Evolutionary conservation across 2,329 filamentous ascomycete species (phyloP).

Genomic region (Pseudogymnoascus sp.): DNA sequence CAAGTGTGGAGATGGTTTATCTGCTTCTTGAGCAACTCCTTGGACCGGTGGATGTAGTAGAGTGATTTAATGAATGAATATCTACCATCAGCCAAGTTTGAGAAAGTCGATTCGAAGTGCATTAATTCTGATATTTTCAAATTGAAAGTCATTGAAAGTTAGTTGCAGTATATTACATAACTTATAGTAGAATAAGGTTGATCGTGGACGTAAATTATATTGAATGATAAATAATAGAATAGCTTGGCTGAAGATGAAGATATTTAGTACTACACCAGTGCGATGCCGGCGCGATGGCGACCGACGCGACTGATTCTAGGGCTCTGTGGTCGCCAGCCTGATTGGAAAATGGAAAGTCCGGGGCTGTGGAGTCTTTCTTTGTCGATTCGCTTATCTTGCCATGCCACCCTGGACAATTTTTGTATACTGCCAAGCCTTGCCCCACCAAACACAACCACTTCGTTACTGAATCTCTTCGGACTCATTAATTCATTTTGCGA

Average conservation of each 20-base stretch:
- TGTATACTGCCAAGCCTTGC: background rate
- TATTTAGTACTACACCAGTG: background rate
- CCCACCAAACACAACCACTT: conserved; percentile 9
- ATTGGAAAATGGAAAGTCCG: background rate
- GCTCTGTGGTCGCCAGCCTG: background rate
- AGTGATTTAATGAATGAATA: background rate
- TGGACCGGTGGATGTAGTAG: background rate
- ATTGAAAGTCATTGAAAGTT: background rate
- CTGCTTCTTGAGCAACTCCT: conserved; percentile 1
- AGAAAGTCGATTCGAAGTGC: background rate
- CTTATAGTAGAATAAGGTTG: background rate
- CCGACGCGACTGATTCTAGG: background rate
- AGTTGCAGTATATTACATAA: background rate
- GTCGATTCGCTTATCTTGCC: conserved; percentile 9
- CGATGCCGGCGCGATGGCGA: background rate
- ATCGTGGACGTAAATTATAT: background rate
- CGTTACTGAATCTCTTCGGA: background rate
- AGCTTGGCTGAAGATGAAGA: background rate
- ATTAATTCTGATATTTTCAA: background rate
- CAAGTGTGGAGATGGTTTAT: background rate
- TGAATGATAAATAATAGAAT: background rate
- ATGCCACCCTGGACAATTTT: conserved; percentile 7
- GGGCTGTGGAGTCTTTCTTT: background rate
- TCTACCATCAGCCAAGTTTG: background rate
- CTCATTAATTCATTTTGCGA: background rate